Percentiles rank a stretch among this genome's conserved stretches.
Evolutionary conservation across 1,284 basidiomycete species (phyloP).

Genomic region (Puccinia sorghi): DNA sequence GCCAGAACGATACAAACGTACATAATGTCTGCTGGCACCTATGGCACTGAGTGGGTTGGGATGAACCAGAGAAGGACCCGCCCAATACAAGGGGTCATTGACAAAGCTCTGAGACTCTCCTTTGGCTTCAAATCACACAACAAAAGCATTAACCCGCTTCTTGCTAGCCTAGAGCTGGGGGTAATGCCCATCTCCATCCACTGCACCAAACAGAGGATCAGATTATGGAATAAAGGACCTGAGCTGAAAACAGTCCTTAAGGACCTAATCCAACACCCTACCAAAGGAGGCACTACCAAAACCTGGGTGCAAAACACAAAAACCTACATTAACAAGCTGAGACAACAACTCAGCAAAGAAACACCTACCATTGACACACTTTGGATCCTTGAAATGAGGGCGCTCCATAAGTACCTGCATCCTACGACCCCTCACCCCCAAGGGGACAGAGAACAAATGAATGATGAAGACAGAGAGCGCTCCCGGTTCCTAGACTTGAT

Average conservation of each 20-base stretch:
- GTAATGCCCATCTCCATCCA: not conserved
- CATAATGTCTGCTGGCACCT: not conserved
- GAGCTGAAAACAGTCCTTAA: not conserved
- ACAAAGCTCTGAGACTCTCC: not conserved
- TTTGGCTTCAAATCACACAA: not conserved
- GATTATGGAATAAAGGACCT: not conserved
- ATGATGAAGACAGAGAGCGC: too few relatives aligned
- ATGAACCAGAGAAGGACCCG: not conserved
- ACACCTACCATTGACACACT: too few relatives aligned
- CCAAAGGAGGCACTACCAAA: too few relatives aligned
- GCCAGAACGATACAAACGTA: not conserved
- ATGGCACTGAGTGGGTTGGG: constrained; percentile 1
- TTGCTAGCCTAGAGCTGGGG: not conserved
- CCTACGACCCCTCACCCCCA: too few relatives aligned
- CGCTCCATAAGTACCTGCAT: too few relatives aligned
- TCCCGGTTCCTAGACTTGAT: too few relatives aligned
- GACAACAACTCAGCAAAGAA: too few relatives aligned
- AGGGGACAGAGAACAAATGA: too few relatives aligned
- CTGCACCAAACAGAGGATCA: not conserved
- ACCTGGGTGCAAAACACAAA: too few relatives aligned
- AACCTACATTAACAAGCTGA: too few relatives aligned
- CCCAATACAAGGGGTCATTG: not conserved
- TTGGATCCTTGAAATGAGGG: too few relatives aligned
- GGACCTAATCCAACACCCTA: not conserved
- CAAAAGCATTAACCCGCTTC: not conserved